Evolutionary conservation across 306 rosid species (phyloP).

Genomic region (Corylus americana): DNA sequence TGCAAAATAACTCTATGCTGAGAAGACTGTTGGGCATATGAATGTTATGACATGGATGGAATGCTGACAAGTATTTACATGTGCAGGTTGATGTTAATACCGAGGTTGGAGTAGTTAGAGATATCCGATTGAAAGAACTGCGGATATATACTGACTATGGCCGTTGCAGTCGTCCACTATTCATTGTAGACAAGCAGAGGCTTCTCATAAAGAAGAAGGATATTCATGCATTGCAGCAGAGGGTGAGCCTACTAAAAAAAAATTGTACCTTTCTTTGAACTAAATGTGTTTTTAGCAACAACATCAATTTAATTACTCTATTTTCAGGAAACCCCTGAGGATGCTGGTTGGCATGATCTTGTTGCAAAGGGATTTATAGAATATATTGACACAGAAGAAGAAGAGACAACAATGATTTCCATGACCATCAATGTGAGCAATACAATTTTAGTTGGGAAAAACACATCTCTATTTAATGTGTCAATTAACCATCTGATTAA

Average conservation of each 20-base stretch:
- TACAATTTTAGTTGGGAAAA: constrained; percentile 25
- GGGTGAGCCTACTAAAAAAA: constrained; percentile 57
- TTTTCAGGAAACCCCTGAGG: constrained; percentile 86
- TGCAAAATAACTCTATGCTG: neutral
- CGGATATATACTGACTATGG: constrained; percentile 98
- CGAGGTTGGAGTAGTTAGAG: constrained; percentile 98
- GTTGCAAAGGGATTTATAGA: constrained; percentile 91
- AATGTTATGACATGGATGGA: neutral
- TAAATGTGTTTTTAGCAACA: constrained; percentile 2
- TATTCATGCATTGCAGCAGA: constrained; percentile 83
- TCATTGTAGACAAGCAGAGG: constrained; percentile 95
- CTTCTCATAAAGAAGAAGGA: constrained; percentile 95
- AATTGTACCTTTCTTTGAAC: neutral
- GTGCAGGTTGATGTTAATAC: constrained; percentile 96
- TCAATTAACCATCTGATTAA: constrained; percentile 13
- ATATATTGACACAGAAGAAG: constrained; percentile 96
- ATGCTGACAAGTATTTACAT: constrained; percentile 36
- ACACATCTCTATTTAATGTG: neutral
- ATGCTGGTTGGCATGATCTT: constrained; percentile 97
- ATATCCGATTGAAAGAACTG: constrained; percentile 86
- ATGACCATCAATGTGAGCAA: constrained; percentile 89
- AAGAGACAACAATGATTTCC: constrained; percentile 98
- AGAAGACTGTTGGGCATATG: neutral
- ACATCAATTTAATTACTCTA: constrained; percentile 19
- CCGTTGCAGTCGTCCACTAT: constrained; percentile 98